These are phyloP conservation scores for Trypethelium eluteriae DNA, from an alignment of 495 filamentous ascomycete genomes.

Conservation along the genomic window DNA sequence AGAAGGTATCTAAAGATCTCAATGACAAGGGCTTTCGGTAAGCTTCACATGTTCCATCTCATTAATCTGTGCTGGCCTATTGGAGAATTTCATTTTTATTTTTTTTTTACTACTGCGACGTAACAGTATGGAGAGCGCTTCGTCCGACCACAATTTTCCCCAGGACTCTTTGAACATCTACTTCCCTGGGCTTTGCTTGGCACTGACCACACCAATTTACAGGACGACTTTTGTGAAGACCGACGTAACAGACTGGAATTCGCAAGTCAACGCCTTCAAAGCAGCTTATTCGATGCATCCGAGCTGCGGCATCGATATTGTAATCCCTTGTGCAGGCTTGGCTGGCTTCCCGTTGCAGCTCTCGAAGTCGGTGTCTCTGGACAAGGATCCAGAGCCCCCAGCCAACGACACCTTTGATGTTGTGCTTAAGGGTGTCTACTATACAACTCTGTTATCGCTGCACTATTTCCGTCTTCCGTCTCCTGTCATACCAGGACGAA, in stretches of 20 bases:
- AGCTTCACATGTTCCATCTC: background rate
- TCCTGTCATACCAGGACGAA: no score
- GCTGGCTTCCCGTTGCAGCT: conserved; percentile 37
- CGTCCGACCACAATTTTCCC: no score
- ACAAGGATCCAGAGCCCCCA: conserved; percentile 45
- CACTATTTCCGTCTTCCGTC: conserved; percentile 40
- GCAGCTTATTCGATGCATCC: conserved; percentile 45
- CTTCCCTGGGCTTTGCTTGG: no score
- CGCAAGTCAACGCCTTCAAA: conserved; percentile 55
- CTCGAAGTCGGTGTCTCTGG: conserved; percentile 28
- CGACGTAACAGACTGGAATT: conserved; percentile 52
- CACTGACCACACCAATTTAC: background rate
- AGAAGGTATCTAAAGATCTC: background rate
- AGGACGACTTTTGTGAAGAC: background rate
- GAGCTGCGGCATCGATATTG: conserved; percentile 49
- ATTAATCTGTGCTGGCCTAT: no score
- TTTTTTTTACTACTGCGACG: no score
- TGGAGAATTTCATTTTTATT: no score
- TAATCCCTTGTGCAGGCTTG: conserved; percentile 64
- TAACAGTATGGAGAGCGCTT: no score
- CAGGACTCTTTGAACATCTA: no score
- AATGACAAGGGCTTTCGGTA: background rate
- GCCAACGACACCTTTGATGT: conserved; percentile 47
- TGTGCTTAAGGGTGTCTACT: conserved; percentile 56
- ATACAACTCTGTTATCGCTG: conserved; percentile 55